Conservation (phyloP, 2,329 filamentous ascomycete genomes). For the Fusarium oligoseptatum region DNA sequence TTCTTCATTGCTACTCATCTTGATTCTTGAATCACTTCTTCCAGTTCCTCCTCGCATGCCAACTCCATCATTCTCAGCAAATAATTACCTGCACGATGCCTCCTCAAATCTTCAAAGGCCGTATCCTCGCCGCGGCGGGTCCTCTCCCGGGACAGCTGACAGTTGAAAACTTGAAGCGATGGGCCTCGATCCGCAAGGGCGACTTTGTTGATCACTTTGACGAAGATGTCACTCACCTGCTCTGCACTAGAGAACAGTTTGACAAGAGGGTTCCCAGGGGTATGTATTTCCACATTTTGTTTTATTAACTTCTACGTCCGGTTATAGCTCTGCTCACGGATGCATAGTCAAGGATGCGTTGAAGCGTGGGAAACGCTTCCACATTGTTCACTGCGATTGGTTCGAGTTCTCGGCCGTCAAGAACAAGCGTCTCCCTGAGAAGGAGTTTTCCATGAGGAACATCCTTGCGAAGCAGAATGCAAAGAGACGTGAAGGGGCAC, state of each 20-base stretch:
- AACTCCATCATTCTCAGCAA: neutral
- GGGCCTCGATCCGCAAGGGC: slow-evolving; percentile 75
- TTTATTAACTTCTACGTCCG: neutral
- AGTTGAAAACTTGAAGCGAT: slow-evolving; percentile 71
- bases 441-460: slow-evolving; percentile 58
- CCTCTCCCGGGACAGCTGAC: slow-evolving; percentile 64
- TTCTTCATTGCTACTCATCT: neutral
- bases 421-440: slow-evolving; percentile 49
- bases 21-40: neutral
- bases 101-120: slow-evolving; percentile 62
- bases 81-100: slow-evolving; percentile 42
- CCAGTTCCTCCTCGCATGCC: neutral
- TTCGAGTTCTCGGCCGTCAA: slow-evolving; percentile 60
- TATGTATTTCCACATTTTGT: slow-evolving; percentile 31
- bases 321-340: neutral
- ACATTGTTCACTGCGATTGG: slow-evolving; percentile 66
- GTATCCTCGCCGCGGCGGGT: slow-evolving; percentile 70
- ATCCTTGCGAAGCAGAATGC: slow-evolving; percentile 49
- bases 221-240: slow-evolving; percentile 76
- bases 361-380: slow-evolving; percentile 50
- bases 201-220: slow-evolving; percentile 65
- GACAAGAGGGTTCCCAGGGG: slow-evolving; percentile 57
- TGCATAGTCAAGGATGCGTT: slow-evolving; percentile 55
- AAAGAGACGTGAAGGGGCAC: slow-evolving; percentile 49
- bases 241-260: slow-evolving; percentile 75